Evolutionary conservation across 176 grass and related monocot species (phyloP), one percentile per base, ranked within the genome.

Genomic region (Typha latifolia): DNA sequence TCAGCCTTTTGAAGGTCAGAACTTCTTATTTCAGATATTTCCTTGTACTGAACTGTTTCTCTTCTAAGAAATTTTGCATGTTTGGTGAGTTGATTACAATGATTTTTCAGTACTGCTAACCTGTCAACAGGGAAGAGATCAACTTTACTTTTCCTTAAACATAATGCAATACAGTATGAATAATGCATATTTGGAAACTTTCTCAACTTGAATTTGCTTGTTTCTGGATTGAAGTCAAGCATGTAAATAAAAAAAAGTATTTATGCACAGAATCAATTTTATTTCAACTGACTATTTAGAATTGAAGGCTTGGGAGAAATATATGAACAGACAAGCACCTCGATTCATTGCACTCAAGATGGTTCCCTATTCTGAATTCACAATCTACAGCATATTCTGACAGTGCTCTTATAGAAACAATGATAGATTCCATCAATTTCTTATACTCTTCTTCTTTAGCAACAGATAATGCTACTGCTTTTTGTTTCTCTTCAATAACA

Each of bases 1-100:
- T 80, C 77, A 73, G 77, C 69, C 12, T 34, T 80, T 14, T 64
- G 69, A 80, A 80, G 77, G 21, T 80, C 61, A 73, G 63, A 62
- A 23, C 11, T 59, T 26, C 51, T 80, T 32, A 10, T 67, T 73
- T 80, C 77, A 67, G 52, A 80, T 32, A 63, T 18, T 27, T 80
- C 66, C 34, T 80, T 80, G 51, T 80, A 80, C 77, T 49, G 67
- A 62, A 66, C 48, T 49, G 64, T 72, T 67, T 80, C 34, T 48
- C 57, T 32, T 80, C 66, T 73, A 21, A 80, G 20, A 49, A 66
- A 49, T n/a, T 68, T 80, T 62, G 77, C 77, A n/a, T 59, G 69
- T 73, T 66, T 72, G 21, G 48, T 50, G 23, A 80, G 69, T 37
- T 67, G 69, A 51, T 72, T 56, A 80, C 53, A 80, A 56, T 80